These are phyloP conservation scores for Erysiphe pulchra DNA, from an alignment of 2,329 filamentous ascomycete genomes.

Conservation along the genomic window DNA sequence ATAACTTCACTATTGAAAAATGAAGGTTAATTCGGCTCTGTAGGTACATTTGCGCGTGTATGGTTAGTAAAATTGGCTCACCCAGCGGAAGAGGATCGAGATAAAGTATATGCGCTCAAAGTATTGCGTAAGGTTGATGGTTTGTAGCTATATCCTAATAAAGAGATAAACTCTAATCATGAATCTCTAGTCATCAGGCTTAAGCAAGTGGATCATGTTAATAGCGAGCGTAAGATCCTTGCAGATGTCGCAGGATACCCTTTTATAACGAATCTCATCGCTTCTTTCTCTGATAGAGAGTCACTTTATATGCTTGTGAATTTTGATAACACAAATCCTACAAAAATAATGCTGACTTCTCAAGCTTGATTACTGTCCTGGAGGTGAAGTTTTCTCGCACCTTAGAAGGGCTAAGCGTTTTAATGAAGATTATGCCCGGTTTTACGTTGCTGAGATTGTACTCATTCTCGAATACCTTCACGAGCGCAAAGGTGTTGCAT, in stretches of 20 bases:
- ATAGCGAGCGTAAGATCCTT: conserved; percentile 57
- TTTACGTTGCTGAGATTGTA: conserved; percentile 67
- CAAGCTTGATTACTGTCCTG: conserved; percentile 51
- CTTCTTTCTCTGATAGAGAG: conserved; percentile 56
- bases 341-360: neutral
- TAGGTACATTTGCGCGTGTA: conserved; percentile 60
- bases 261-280: conserved; percentile 57
- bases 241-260: conserved; percentile 55
- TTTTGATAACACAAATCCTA: neutral
- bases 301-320: conserved; percentile 51
- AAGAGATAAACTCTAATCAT: conserved; percentile 1
- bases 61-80: conserved; percentile 46
- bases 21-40: neutral
- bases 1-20: conserved; percentile 1
- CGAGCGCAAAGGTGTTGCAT: conserved; percentile 54
- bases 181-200: conserved; percentile 38
- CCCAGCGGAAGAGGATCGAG: conserved; percentile 24
- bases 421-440: conserved; percentile 51
- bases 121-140: conserved; percentile 43
- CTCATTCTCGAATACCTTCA: conserved; percentile 60
- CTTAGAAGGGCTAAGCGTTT: conserved; percentile 54
- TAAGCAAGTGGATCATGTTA: conserved; percentile 70
- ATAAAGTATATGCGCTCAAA: conserved; percentile 58
- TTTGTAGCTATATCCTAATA: conserved; percentile 3
- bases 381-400: conserved; percentile 67